Percentiles rank a stretch among this genome's conserved stretches.
These are phyloP conservation scores for Wickerhamiella musiphila DNA, from an alignment of 805 yeast genomes.

Conservation along the genomic window DNA sequence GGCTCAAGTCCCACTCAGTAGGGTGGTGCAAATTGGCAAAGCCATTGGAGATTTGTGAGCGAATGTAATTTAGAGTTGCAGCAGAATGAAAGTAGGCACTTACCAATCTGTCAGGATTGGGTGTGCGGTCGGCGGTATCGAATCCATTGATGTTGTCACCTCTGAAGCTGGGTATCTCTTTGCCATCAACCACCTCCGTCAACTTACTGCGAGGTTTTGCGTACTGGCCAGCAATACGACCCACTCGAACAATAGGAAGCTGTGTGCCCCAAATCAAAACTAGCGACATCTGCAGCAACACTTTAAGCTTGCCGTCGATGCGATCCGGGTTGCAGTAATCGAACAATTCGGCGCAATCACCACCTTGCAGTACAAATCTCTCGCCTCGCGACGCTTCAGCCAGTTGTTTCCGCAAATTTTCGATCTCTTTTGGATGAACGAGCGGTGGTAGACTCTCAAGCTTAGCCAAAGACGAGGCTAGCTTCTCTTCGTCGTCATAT, in stretches of 20 bases:
- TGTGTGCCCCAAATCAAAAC: slow-evolving; percentile 29
- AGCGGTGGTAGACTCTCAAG: slow-evolving; percentile 27
- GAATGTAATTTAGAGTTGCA: slow-evolving; percentile 26
- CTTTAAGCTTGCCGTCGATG: slow-evolving; percentile 27
- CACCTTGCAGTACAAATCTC: slow-evolving; percentile 29
- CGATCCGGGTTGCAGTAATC: slow-evolving; percentile 26
- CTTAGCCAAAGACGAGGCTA: slow-evolving; percentile 26
- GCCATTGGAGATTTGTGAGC: slow-evolving; percentile 22
- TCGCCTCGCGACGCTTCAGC: slow-evolving; percentile 27
- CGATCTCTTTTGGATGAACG: slow-evolving; percentile 25
- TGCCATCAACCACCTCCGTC: slow-evolving; percentile 26
- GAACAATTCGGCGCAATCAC: slow-evolving; percentile 29
- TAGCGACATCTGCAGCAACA: slow-evolving; percentile 26
- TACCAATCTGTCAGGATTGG: slow-evolving; percentile 26
- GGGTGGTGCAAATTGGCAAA: slow-evolving; percentile 27
- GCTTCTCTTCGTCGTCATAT: slow-evolving; percentile 23
- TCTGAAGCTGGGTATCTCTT: slow-evolving; percentile 25
- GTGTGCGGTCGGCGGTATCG: slow-evolving; percentile 23
- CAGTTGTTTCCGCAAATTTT: slow-evolving; percentile 20
- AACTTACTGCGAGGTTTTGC: slow-evolving; percentile 29
- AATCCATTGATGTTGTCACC: slow-evolving; percentile 30
- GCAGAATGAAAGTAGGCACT: slow-evolving; percentile 29
- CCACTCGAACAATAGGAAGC: slow-evolving; percentile 26
- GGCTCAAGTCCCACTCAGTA: slow-evolving; percentile 26
- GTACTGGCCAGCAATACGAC: slow-evolving; percentile 29